Evolutionary conservation across 345 rosid species (phyloP).

Genomic region (Arabis alpina): DNA sequence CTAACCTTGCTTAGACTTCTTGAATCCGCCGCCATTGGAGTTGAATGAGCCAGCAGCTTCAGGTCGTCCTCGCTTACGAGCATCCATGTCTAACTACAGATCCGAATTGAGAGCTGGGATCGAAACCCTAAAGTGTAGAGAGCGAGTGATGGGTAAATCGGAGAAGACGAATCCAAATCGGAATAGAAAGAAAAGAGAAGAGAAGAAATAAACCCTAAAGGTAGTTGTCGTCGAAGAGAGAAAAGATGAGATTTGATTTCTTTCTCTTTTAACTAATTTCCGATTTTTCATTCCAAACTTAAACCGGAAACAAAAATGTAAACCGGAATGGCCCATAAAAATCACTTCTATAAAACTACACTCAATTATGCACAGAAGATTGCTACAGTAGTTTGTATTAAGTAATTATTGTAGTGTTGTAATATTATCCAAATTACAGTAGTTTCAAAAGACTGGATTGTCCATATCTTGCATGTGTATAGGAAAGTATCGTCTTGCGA

Average conservation of each 20-base stretch:
- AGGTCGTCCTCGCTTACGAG: slow-evolving; percentile 72
- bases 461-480: too few species aligned
- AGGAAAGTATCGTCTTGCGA: too few species aligned
- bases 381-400: too few species aligned
- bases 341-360: too few species aligned
- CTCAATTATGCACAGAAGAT: too few species aligned
- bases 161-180: slow-evolving; percentile 32
- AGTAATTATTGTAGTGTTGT: too few species aligned
- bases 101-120: slow-evolving; percentile 21
- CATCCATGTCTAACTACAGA: slow-evolving; percentile 54
- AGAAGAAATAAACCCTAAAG: slow-evolving; percentile 37
- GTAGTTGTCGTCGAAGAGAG: slow-evolving; percentile 37
- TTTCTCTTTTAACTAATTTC: neutral
- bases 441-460: too few species aligned
- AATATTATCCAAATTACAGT: too few species aligned
- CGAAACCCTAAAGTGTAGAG: slow-evolving; percentile 7
- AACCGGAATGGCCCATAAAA: slow-evolving; percentile 20
- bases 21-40: slow-evolving; percentile 69
- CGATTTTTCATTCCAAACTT: slow-evolving; percentile 7
- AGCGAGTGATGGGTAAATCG: slow-evolving; percentile 28
- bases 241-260: slow-evolving; percentile 35
- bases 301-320: slow-evolving; percentile 32
- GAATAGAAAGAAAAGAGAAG: slow-evolving; percentile 15
- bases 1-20: slow-evolving; percentile 70
- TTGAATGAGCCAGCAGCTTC: slow-evolving; percentile 56